phyloP scores from a whole-genome alignment of 2,329 filamentous ascomycete genomes.

The Aspergillus alliaceus region DNA sequence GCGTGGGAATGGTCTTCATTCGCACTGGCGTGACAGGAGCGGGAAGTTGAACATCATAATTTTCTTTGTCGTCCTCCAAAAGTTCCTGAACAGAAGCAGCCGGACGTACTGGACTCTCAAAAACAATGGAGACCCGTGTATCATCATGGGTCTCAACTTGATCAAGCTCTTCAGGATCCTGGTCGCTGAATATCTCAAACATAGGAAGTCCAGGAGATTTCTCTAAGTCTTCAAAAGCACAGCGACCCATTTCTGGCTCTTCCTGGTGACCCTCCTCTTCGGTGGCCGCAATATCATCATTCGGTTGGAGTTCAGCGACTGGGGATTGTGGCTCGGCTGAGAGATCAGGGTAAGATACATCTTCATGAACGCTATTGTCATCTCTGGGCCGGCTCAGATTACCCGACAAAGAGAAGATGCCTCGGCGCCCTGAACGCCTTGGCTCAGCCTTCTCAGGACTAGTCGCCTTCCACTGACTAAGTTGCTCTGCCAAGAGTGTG shows the following conservation, averaged over 20 bases:
- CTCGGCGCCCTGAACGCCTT: slow-evolving; percentile 27
- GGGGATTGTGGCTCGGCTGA: slow-evolving; percentile 16
- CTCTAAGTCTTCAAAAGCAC: not conserved
- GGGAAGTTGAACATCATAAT: slow-evolving; percentile 18
- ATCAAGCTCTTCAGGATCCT: slow-evolving; percentile 5
- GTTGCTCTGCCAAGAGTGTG: slow-evolving; percentile 62
- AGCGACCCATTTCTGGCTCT: not conserved
- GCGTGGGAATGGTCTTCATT: slow-evolving; percentile 43
- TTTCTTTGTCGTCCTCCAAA: slow-evolving; percentile 38
- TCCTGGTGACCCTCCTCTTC: slow-evolving; percentile 3
- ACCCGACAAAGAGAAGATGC: slow-evolving; percentile 38
- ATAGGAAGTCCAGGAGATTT: slow-evolving; percentile 10
- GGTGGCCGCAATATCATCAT: not conserved
- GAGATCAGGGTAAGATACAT: slow-evolving; percentile 25
- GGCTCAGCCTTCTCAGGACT: slow-evolving; percentile 51
- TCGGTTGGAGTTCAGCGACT: slow-evolving; percentile 4
- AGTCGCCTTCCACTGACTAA: slow-evolving; percentile 63
- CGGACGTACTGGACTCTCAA: not conserved
- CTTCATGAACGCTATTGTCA: slow-evolving; percentile 6
- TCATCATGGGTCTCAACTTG: slow-evolving; percentile 11
- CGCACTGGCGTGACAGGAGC: slow-evolving; percentile 59
- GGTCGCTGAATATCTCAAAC: slow-evolving; percentile 14
- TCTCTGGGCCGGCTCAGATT: slow-evolving; percentile 19
- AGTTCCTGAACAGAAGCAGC: slow-evolving; percentile 34
- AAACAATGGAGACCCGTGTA: not conserved